phyloP scores from a whole-genome alignment of 139 green algal genomes.

The Raphidocelis subcapitata region DNA sequence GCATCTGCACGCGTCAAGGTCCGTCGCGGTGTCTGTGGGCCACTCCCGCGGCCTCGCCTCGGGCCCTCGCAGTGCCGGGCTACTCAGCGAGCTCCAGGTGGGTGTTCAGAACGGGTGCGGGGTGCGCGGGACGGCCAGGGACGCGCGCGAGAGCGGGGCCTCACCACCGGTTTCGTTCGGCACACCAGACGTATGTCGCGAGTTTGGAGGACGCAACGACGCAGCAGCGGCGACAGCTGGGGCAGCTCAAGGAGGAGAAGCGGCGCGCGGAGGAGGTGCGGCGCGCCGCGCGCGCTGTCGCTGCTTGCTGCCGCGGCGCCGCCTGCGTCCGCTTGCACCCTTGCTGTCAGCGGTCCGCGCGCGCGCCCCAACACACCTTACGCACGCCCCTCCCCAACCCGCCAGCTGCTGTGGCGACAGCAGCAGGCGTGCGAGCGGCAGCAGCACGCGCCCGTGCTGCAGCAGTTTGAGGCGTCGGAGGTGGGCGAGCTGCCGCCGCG shows the following conservation, averaged over 20 bases:
- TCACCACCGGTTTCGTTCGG: too few relatives aligned
- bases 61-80: not conserved
- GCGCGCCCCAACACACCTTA: not conserved
- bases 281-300: not conserved
- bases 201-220: not conserved
- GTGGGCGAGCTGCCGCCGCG: conserved; percentile 18
- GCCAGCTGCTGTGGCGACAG: not conserved
- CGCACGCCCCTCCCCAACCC: not conserved
- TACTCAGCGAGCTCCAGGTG: conserved; percentile 14
- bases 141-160: too few relatives aligned
- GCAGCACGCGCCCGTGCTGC: not conserved
- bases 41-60: too few relatives aligned
- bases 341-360: not conserved
- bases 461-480: conserved; percentile 16
- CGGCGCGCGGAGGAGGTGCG: not conserved
- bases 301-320: not conserved
- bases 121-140: too few relatives aligned
- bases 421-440: not conserved
- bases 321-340: not conserved
- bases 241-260: conserved; percentile 15
- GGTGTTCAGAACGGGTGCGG: too few relatives aligned
- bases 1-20: too few relatives aligned
- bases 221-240: conserved; percentile 18
- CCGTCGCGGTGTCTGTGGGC: too few relatives aligned
- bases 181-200: conserved; percentile 24